Base-by-base conservation (phyloP, 2,329 filamentous ascomycete species). In the Penicillium italicum region DNA sequence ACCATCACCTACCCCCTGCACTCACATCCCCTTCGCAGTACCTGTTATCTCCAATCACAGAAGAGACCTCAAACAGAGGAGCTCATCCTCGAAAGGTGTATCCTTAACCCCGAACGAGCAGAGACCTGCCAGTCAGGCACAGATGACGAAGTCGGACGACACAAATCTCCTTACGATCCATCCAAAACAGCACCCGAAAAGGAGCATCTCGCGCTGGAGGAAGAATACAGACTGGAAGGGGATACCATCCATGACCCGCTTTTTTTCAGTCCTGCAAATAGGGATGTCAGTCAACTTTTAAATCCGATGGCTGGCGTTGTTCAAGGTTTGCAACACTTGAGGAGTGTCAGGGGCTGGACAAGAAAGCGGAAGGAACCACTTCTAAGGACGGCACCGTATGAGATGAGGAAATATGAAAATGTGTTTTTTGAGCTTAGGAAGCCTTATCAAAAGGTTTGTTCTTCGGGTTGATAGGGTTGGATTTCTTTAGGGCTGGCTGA, bases 91-190 rank as follows among this genome's bases (percentile, higher is more conserved):
- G 64, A 66, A 36, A 51, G 65, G 24, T 55, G 60, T 24, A 55
- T 56, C 16, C 60, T 68, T 16, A 58, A 59, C 30, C 62, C 64
- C 0, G 58, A 61, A 28, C 52, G 59, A 20, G 38, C 49, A 5
- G 67, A 69, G 20, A 67, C 58, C 8, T 63, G 62, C 26, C 59
- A 65, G 42, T 62, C 59, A 10, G 67, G 67, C n/a, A 62, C 65
- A 11, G 67, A 69, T 33, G 65, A 67, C 24, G 66, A 65, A 48
- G 64, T 67, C 9, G 66, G 58, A 1, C 56, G 55, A 4, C 65
- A 69, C 56, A 60, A 59, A 22, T 63, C 62, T 4, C 66, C 67
- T 12, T 69, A 66, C 42, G 66, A 69, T 30, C 66, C 65, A 4
- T 50, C 56, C 10, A 62, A 50, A 37, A 67, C 66, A 18, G 52